Evolutionary conservation across 1,284 basidiomycete genomes (phyloP).

Genomic region (Boletus mariae): DNA sequence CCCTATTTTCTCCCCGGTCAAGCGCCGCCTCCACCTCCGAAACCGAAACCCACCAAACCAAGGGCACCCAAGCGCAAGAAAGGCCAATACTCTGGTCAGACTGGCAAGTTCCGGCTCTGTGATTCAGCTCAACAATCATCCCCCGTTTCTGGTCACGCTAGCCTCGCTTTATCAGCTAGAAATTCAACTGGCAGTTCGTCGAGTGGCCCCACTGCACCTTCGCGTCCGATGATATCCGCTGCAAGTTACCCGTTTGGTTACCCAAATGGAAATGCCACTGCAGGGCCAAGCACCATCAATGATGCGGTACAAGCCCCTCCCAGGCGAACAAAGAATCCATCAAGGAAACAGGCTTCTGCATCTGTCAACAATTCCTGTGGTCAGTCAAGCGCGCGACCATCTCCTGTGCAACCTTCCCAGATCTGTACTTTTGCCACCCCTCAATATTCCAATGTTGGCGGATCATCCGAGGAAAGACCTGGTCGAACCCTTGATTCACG

Average conservation of each 20-base stretch:
- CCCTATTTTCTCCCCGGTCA: slow-evolving; percentile 52
- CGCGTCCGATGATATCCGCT: slow-evolving; percentile 7
- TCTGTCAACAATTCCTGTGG: background rate
- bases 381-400: slow-evolving; percentile 7
- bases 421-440: slow-evolving; percentile 1
- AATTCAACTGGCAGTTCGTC: slow-evolving; percentile 8
- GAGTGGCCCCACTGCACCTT: background rate
- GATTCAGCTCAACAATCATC: slow-evolving; percentile 13
- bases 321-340: background rate
- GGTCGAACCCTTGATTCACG: background rate
- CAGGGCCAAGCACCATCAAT: slow-evolving; percentile 1
- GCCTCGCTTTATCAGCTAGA: slow-evolving; percentile 15
- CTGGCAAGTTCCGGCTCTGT: slow-evolving; percentile 25
- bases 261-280: slow-evolving; percentile 2
- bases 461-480: background rate
- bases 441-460: slow-evolving; percentile 33
- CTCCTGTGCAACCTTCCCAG: slow-evolving; percentile 6
- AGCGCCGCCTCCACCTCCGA: slow-evolving; percentile 33
- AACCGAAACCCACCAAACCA: slow-evolving; percentile 26
- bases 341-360: slow-evolving; percentile 6
- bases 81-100: slow-evolving; percentile 25
- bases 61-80: slow-evolving; percentile 28
- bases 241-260: background rate
- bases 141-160: slow-evolving; percentile 27
- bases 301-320: background rate